Conservation (phyloP, 306 rosid species). For the Trichosanthes truncata region DNA sequence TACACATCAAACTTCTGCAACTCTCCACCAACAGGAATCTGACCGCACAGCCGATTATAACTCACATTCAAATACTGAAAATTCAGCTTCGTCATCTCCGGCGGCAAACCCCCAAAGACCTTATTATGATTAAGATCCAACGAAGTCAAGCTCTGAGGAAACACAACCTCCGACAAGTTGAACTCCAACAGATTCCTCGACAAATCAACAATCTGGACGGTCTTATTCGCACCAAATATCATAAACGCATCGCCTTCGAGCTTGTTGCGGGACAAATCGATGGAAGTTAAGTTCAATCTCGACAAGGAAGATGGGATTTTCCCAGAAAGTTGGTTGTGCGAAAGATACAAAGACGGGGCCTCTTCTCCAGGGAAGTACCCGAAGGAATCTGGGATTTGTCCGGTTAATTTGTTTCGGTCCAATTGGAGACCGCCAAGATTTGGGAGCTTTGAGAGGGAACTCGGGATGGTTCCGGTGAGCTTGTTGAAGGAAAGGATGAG, state of each 20-base stretch:
- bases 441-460: constrained; percentile 43
- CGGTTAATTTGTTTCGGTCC: constrained; percentile 40
- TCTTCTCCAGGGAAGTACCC: constrained; percentile 18
- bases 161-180: constrained; percentile 29
- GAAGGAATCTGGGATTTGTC: constrained; percentile 32
- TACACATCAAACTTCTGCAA: constrained; percentile 38
- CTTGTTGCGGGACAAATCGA: constrained; percentile 57
- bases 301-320: constrained; percentile 39
- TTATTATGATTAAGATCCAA: constrained; percentile 53
- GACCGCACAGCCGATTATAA: constrained; percentile 54
- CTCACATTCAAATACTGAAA: constrained; percentile 49
- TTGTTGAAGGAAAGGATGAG: constrained; percentile 44
- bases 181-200: constrained; percentile 51
- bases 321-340: constrained; percentile 45
- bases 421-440: constrained; percentile 18
- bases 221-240: constrained; percentile 44
- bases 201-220: constrained; percentile 28
- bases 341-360: constrained; percentile 17
- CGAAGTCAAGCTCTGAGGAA: constrained; percentile 29
- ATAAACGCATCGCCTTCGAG: constrained; percentile 56
- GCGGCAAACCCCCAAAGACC: constrained; percentile 38
- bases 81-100: constrained; percentile 22
- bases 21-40: constrained; percentile 55
- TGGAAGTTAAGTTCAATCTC: constrained; percentile 7
- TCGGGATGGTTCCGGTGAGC: constrained; percentile 43